Base-by-base conservation (phyloP, 495 filamentous ascomycete genomes). In the Cercophora scortea region DNA sequence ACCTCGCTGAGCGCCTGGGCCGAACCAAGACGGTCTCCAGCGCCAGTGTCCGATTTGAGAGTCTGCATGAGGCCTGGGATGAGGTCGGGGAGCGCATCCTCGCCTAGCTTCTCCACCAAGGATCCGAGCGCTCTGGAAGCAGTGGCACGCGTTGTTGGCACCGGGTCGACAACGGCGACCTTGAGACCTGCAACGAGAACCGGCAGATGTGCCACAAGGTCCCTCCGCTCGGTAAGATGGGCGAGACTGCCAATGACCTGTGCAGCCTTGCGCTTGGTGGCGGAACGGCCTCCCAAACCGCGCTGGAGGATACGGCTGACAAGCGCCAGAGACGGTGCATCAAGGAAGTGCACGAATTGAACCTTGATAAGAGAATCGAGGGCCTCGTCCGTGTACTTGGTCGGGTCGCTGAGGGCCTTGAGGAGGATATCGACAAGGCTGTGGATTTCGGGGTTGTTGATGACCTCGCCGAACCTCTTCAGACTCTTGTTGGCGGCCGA, bases 191-290 rank as follows among this genome's bases (percentile, higher is more conserved):
- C 87, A 43, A 98, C 90, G 36, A 98, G 78, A 25, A 96, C 90
- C 6, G 91, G 94, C 53, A 98, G 73, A 71, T 98, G 94, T 2
- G 88, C 74, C 50, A 92, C 82, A 17, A 98, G 81, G 60, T 98
- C 93, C 69, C 92, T 96, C 54, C 90, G 83, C 61, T 98, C 93
- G 6, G 94, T 97, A 50, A 98, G 81, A 76, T 98, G 93, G 13
- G 93, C 94, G 51, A 98, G 76, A 68, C 89, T 96, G 57, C 93
- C 93, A 60, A 98, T 98, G 47, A 98, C 95, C 64, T 97, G 91
- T 4, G 93, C 83, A 11, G 94, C 84, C 71, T 98, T 98, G 47
- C 90, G 80, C 67, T 97, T 98, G 19, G 93, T 97, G 40, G 85
- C 86, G 41, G 93, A 98, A 15, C 93, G 78, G 58, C 97, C 94